phyloP scores from a whole-genome alignment of 78 protist species.

The Speleostelium caveatum region DNA sequence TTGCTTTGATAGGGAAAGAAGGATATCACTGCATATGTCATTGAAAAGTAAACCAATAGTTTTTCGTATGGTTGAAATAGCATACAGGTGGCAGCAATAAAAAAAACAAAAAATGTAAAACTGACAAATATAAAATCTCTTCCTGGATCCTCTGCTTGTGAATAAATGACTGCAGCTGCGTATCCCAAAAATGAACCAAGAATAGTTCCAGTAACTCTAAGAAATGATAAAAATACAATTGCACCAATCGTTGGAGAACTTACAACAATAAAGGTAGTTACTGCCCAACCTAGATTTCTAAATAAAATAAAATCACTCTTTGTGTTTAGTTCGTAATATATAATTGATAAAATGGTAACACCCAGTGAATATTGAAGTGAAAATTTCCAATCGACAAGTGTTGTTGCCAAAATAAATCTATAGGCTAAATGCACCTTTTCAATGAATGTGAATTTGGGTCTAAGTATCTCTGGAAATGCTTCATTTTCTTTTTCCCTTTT shows the following conservation, averaged over 20 bases:
- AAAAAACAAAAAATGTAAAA: neutral
- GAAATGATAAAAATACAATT: neutral
- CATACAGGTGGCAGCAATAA: neutral
- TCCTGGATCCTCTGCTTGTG: neutral
- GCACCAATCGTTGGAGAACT: conserved; percentile 21
- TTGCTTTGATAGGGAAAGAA: conserved; percentile 7
- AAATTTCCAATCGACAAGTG: conserved; percentile 14
- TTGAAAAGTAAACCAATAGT: neutral
- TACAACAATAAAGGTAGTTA: conserved; percentile 15
- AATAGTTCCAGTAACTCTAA: conserved; percentile 13
- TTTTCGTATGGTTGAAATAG: neutral
- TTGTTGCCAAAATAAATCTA: neutral
- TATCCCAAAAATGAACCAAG: conserved; percentile 8
- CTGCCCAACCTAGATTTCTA: conserved; percentile 31
- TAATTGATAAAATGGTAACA: conserved; percentile 13
- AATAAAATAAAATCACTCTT: conserved; percentile 27
- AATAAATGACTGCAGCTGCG: conserved; percentile 19
- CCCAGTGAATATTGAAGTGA: conserved; percentile 13
- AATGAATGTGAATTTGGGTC: neutral
- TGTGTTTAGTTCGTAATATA: conserved; percentile 7
- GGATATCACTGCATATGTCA: conserved; percentile 5
- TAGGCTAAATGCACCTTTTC: conserved; percentile 10
- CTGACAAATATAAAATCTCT: conserved; percentile 10
- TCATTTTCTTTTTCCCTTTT: neutral
- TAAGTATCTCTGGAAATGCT: neutral